A percentile compares a stretch with the other conserved stretches of the same genome.
phyloP scores from a whole-genome alignment of 2,329 filamentous ascomycete genomes.

The Trichoderma brevicompactum region DNA sequence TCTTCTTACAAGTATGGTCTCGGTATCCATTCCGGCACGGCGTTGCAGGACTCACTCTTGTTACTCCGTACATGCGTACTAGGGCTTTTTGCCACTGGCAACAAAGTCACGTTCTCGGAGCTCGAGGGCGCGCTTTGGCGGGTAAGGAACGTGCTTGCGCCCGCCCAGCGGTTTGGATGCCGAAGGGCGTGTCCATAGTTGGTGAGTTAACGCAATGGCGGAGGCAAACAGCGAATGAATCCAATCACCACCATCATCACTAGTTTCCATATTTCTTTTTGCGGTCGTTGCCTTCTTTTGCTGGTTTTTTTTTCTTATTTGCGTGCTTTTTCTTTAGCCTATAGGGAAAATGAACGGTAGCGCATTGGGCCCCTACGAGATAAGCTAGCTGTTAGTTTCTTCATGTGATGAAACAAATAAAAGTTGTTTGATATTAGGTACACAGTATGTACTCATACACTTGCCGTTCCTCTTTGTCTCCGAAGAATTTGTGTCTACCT shows the following conservation, averaged over 20 bases:
- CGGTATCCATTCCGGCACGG: constrained; percentile 19
- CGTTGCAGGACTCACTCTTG: constrained; percentile 5
- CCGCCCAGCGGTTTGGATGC: constrained; percentile 29
- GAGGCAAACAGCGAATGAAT: constrained; percentile 22
- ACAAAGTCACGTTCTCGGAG: constrained; percentile 8
- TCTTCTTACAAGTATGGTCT: background rate
- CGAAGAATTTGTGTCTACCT: background rate
- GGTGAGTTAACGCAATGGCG: constrained; percentile 32
- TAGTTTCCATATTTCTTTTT: background rate
- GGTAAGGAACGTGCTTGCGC: constrained; percentile 34
- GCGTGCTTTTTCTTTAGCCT: too few species aligned
- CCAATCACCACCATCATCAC: background rate
- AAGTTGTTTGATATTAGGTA: too few species aligned
- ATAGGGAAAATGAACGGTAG: too few species aligned
- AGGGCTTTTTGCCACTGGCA: constrained; percentile 13
- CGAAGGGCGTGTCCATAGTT: constrained; percentile 29
- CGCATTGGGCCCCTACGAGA: too few species aligned
- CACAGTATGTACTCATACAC: background rate
- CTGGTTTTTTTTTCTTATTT: background rate
- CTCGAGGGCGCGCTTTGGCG: background rate
- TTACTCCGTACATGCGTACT: background rate
- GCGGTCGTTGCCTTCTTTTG: background rate
- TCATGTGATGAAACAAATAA: too few species aligned
- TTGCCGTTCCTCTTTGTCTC: background rate
- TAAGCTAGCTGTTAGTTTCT: too few species aligned